Percentiles rank a stretch among this genome's conserved stretches.
phyloP scores from a whole-genome alignment of 768 basidiomycete genomes.

The Suillus occidentalis region DNA sequence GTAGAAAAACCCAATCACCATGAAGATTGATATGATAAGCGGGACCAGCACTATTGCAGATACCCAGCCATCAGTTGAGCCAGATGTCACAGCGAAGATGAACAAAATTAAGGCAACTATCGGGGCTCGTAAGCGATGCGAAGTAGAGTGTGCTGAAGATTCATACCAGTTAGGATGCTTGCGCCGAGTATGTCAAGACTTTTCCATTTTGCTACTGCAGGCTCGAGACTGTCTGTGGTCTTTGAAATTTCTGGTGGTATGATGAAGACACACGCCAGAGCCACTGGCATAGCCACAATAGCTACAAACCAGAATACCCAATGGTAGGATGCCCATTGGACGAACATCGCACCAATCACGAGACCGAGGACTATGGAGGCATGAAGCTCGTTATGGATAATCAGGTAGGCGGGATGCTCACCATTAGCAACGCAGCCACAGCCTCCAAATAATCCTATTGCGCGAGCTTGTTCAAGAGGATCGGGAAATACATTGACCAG shows the following conservation, averaged over 20 bases:
- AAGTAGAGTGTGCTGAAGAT: not conserved
- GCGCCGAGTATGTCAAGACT: conserved; percentile 41
- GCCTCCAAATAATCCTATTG: conserved; percentile 47
- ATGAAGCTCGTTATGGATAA: not conserved
- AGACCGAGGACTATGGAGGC: conserved; percentile 37
- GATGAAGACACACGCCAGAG: conserved; percentile 31
- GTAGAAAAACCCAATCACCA: conserved; percentile 46
- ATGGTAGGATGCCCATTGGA: conserved; percentile 40
- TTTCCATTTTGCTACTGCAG: conserved; percentile 21
- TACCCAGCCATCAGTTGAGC: conserved; percentile 51
- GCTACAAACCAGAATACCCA: conserved; percentile 55
- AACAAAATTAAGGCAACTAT: conserved; percentile 33
- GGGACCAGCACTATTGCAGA: conserved; percentile 44
- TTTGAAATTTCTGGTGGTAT: conserved; percentile 30
- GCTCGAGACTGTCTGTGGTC: conserved; percentile 5
- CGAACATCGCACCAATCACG: conserved; percentile 46
- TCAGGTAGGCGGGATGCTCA: conserved; percentile 6
- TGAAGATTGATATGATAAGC: conserved; percentile 44
- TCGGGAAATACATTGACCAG: conserved; percentile 52
- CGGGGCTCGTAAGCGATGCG: not conserved
- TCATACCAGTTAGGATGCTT: conserved; percentile 36
- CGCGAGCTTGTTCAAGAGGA: conserved; percentile 45
- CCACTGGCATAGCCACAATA: conserved; percentile 37
- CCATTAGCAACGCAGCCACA: conserved; percentile 48
- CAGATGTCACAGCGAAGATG: conserved; percentile 45